Conservation (phyloP, 805 yeast genomes). For the Grigorovia jiainica region DNA sequence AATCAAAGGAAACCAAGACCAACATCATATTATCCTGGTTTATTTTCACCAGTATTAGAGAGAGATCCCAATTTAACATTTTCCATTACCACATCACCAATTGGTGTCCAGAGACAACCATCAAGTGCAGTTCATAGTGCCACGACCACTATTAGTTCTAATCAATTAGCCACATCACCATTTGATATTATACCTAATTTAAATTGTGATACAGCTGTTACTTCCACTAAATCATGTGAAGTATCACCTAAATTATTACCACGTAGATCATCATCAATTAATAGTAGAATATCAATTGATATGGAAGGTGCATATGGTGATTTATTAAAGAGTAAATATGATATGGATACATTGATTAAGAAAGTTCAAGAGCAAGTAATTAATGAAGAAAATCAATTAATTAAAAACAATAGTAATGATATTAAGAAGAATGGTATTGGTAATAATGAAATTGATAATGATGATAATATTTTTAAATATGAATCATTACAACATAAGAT, state of each 20-base stretch:
- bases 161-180: slow-evolving; percentile 7
- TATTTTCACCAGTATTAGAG: slow-evolving; percentile 6
- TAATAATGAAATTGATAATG: not conserved
- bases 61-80: slow-evolving; percentile 1
- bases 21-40: slow-evolving; percentile 65
- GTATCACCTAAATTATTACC: slow-evolving; percentile 17
- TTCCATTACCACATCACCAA: slow-evolving; percentile 3
- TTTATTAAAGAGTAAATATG: slow-evolving; percentile 26
- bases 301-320: slow-evolving; percentile 30
- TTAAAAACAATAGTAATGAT: slow-evolving; percentile 4
- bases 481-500: not conserved
- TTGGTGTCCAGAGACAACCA: not conserved
- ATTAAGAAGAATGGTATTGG: not conserved
- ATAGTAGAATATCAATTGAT: slow-evolving; percentile 29
- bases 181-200: slow-evolving; percentile 13
- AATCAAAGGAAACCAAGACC: slow-evolving; percentile 65
- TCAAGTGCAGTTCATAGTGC: not conserved
- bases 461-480: not conserved
- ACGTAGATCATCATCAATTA: slow-evolving; percentile 16
- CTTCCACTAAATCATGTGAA: slow-evolving; percentile 6
- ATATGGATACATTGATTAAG: slow-evolving; percentile 13
- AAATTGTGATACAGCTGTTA: slow-evolving; percentile 7
- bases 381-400: slow-evolving; percentile 7
- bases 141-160: not conserved
- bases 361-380: slow-evolving; percentile 13